Evolutionary conservation across 2,329 filamentous ascomycete species (phyloP).

Genomic region (Alternaria sp.): DNA sequence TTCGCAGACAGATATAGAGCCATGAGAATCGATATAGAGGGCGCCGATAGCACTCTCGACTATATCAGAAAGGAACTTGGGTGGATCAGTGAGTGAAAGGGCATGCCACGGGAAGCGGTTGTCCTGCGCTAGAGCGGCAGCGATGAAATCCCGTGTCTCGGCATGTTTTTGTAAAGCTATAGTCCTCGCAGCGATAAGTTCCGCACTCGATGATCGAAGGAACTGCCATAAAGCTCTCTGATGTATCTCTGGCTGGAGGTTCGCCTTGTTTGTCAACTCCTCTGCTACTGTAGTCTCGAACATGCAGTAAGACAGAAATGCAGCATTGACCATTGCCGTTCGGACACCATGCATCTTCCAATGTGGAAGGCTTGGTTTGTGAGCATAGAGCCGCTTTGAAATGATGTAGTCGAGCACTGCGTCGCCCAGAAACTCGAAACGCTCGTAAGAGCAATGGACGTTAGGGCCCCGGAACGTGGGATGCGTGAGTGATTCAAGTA

Average conservation of each 20-base stretch:
- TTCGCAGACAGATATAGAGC: slow-evolving; percentile 59
- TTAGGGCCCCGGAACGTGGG: slow-evolving; percentile 62
- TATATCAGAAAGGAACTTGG: slow-evolving; percentile 56
- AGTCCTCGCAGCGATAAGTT: slow-evolving; percentile 60
- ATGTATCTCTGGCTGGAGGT: slow-evolving; percentile 37
- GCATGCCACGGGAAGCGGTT: slow-evolving; percentile 78
- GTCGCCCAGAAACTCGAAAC: slow-evolving; percentile 89
- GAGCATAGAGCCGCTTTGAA: slow-evolving; percentile 67
- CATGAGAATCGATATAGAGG: slow-evolving; percentile 76
- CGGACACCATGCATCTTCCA: slow-evolving; percentile 79
- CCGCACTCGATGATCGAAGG: slow-evolving; percentile 66
- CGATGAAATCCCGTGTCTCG: slow-evolving; percentile 60
- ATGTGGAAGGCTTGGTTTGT: slow-evolving; percentile 59
- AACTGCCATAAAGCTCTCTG: slow-evolving; percentile 70
- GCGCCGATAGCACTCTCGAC: slow-evolving; percentile 84
- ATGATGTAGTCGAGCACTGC: slow-evolving; percentile 83
- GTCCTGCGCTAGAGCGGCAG: slow-evolving; percentile 60
- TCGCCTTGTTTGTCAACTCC: slow-evolving; percentile 44
- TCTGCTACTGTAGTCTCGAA: slow-evolving; percentile 64
- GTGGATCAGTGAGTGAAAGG: slow-evolving; percentile 65
- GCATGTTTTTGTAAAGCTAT: slow-evolving; percentile 58
- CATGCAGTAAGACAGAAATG: slow-evolving; percentile 80
- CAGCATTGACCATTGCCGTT: slow-evolving; percentile 79
- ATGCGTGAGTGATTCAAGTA: slow-evolving; percentile 85
- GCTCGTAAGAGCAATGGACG: slow-evolving; percentile 68